Evolutionary conservation across 129 eudicot species (phyloP).

Genomic region (Cynara cardunculus): DNA sequence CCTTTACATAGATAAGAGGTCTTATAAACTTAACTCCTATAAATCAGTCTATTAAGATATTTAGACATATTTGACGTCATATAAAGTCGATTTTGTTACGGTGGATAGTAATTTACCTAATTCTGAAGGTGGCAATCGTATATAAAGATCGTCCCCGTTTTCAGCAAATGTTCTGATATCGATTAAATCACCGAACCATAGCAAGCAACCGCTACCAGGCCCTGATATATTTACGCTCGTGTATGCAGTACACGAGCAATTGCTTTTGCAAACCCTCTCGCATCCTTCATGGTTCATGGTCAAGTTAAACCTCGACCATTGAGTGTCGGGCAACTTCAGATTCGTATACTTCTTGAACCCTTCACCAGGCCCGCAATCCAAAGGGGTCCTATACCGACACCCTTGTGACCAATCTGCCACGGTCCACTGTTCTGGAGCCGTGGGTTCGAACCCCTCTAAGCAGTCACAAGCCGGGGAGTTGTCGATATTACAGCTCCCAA

Average conservation of each 20-base stretch:
- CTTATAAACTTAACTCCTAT: too few species aligned
- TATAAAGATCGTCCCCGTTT: conserved; percentile 17
- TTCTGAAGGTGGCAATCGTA: conserved; percentile 25
- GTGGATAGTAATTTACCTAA: conserved; percentile 25
- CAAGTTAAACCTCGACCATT: conserved; percentile 18
- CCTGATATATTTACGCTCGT: conserved; percentile 24
- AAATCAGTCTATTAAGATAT: not conserved
- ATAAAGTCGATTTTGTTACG: too few species aligned
- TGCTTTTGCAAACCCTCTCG: conserved; percentile 24
- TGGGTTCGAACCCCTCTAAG: conserved; percentile 40
- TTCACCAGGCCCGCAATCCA: conserved; percentile 34
- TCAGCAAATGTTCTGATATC: conserved; percentile 26
- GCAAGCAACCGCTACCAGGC: conserved; percentile 49
- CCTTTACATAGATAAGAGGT: too few species aligned
- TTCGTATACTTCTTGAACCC: conserved; percentile 27
- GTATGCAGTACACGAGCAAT: conserved; percentile 53
- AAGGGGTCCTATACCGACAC: conserved; percentile 24
- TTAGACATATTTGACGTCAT: too few species aligned
- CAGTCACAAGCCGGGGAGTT: conserved; percentile 36
- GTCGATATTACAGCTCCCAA: conserved; percentile 30
- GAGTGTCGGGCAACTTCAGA: conserved; percentile 44
- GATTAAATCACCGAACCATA: conserved; percentile 46
- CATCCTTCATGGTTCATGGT: conserved; percentile 42
- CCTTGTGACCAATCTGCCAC: conserved; percentile 45
- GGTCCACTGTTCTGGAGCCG: conserved; percentile 28